Evolutionary conservation across 106 monocot species (phyloP).

Genomic region (Ottelia alismoides): DNA sequence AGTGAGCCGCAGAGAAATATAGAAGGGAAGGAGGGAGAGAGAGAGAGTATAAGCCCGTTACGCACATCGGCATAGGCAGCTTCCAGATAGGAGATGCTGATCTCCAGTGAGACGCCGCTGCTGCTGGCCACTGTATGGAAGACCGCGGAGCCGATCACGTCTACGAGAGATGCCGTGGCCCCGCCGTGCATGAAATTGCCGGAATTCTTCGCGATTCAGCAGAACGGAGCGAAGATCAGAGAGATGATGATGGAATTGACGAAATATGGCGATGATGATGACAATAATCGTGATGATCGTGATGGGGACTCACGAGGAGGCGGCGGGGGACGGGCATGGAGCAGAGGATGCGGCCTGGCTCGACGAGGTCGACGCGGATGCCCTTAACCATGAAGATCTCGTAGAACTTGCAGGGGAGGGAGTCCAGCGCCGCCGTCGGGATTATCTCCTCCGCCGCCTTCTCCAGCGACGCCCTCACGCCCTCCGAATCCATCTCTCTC

Average conservation of each 20-base stretch:
- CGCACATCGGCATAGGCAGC: slow-evolving; percentile 37
- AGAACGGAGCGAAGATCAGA: not conserved
- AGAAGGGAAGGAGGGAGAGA: no score
- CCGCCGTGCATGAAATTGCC: slow-evolving; percentile 51
- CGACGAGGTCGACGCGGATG: slow-evolving; percentile 35
- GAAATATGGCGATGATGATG: not conserved
- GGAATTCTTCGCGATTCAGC: slow-evolving; percentile 23
- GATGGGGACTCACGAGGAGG: slow-evolving; percentile 30
- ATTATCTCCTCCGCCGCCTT: slow-evolving; percentile 2
- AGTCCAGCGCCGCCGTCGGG: not conserved
- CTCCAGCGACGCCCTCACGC: slow-evolving; percentile 31
- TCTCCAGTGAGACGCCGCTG: slow-evolving; percentile 57
- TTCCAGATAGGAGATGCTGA: slow-evolving; percentile 41
- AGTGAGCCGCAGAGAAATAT: no score
- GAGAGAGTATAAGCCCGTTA: no score
- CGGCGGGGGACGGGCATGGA: slow-evolving; percentile 58
- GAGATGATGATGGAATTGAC: not conserved
- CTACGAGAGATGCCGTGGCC: slow-evolving; percentile 63
- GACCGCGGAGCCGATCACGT: slow-evolving; percentile 47
- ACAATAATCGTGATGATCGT: not conserved
- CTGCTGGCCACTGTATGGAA: slow-evolving; percentile 25
- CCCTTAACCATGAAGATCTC: slow-evolving; percentile 33
- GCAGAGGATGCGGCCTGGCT: slow-evolving; percentile 67
- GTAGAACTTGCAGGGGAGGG: slow-evolving; percentile 27
- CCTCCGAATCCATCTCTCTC: slow-evolving; percentile 48